These are phyloP conservation scores for Aspergillus sp. DNA, from an alignment of 2,329 filamentous ascomycete species.

Conservation along the genomic window DNA sequence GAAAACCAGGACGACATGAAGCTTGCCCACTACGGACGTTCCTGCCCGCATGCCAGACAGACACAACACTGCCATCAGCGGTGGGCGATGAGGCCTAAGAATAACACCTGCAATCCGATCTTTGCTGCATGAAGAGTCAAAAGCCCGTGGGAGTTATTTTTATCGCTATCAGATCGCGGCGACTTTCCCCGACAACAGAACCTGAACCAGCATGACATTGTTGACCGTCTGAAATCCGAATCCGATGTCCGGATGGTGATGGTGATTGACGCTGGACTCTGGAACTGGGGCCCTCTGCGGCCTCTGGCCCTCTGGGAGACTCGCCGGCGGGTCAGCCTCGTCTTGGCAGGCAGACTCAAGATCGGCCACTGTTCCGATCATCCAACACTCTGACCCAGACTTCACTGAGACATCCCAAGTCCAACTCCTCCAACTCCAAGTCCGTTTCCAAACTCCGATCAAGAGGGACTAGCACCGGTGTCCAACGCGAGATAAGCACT, in stretches of 20 bases:
- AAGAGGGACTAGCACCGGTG: not conserved
- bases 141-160: not conserved
- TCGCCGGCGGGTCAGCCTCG: slow-evolving; percentile 3
- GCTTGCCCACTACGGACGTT: not conserved
- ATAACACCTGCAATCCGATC: not conserved
- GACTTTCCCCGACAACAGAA: not conserved
- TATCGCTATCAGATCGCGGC: not conserved
- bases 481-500: slow-evolving; percentile 4
- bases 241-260: too few species aligned
- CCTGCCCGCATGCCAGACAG: not conserved
- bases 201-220: too few species aligned
- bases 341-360: slow-evolving; percentile 9
- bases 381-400: not conserved
- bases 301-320: too few species aligned
- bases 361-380: slow-evolving; percentile 2
- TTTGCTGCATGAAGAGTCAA: not conserved
- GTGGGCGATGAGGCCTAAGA: slow-evolving; percentile 1
- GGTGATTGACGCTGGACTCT: too few species aligned
- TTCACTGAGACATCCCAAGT: not conserved
- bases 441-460: not conserved
- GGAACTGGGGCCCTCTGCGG: too few species aligned
- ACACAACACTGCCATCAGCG: not conserved
- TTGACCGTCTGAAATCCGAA: too few species aligned
- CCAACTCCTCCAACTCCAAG: not conserved
- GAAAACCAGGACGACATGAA: not conserved